Conservation (phyloP, 495 filamentous ascomycete genomes). For the Aspergillus egyptiacus region DNA sequence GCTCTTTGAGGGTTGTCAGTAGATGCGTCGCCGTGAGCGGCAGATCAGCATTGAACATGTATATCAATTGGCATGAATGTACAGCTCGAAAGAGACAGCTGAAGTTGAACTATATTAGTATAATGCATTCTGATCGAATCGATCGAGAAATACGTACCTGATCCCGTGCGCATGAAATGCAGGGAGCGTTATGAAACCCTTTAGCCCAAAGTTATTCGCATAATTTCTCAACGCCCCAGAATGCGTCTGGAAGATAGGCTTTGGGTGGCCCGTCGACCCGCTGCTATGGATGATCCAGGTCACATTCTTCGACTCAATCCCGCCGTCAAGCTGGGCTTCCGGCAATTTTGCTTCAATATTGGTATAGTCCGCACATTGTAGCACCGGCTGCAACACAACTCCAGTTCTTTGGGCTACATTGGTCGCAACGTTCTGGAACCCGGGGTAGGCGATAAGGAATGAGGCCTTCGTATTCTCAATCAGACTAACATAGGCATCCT, state of each 20-base stretch:
- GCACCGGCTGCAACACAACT: conserved; percentile 9
- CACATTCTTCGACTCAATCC: conserved; percentile 20
- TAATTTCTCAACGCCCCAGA: conserved; percentile 35
- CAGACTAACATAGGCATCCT: conserved; percentile 39
- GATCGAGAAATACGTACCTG: no score
- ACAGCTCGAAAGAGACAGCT: conserved; percentile 44
- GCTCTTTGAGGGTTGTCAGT: conserved; percentile 31
- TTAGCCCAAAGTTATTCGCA: conserved; percentile 31
- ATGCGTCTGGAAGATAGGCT: conserved; percentile 41
- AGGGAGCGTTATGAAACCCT: conserved; percentile 47
- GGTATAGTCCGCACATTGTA: conserved; percentile 7
- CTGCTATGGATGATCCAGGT: conserved; percentile 42
- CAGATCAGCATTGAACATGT: conserved; percentile 40
- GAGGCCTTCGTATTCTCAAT: conserved; percentile 21
- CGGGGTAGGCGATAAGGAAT: conserved; percentile 18
- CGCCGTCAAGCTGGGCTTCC: conserved; percentile 17
- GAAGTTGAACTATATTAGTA: no score
- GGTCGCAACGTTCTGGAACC: conserved; percentile 13
- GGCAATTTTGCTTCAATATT: conserved; percentile 1
- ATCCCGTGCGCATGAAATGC: conserved; percentile 49
- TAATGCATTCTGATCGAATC: no score
- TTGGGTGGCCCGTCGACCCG: conserved; percentile 36
- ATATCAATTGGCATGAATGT: conserved; percentile 32
- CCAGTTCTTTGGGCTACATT: conserved; percentile 14
- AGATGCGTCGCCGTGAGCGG: conserved; percentile 38